Evolutionary conservation across 2,329 filamentous ascomycete species (phyloP), one percentile per base, ranked within the genome.

Genomic region (Fusarium acutatum): DNA sequence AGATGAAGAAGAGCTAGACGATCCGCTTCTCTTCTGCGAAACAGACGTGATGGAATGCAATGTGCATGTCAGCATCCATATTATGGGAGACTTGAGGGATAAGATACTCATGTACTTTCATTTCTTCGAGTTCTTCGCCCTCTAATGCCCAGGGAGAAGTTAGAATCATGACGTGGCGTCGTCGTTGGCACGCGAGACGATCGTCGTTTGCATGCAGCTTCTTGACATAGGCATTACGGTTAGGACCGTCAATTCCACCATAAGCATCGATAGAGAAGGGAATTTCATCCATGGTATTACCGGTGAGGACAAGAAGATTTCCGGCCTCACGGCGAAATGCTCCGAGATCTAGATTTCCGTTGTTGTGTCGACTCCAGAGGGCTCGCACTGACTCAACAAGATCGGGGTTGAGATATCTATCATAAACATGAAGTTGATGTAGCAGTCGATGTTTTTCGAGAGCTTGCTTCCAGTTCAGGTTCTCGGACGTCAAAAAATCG

Each of bases 91-190:
- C 41, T 50, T 59, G 41, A 35, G 41, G 28, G 24, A 50, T 35
- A 26, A 49, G 24, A 22, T 15, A 35, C 24, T 53, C 32, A 22
- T 53, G 30, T 26, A 38, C 32, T 35, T 26, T 37, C 10, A 53
- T 17, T 6, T 53, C 50, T 12, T 53, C 50, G 24, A 24, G 18
- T 35, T 35, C 12, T 22, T 35, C 49, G 24, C 11, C 18, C n/a
- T 52, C n/a, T 35, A 35, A 24, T 18, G 11, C 12, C 47, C 37
- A 53, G 17, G 41, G 24, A 28, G 43, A 35, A 26, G 60, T 28
- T n/a, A 49, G 32, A 26, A 68, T 50, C 71, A 73, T 64, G 30
- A 68, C 8, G 24, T 74, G 71, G 17, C 35, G 40, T 17, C 66
- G 40, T 13, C 35, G 30, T 32, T 71, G 32, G 18, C 67, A 73